phyloP scores from a whole-genome alignment of 2,329 filamentous ascomycete species.

The Phaeosphaeriaceae sp. region DNA sequence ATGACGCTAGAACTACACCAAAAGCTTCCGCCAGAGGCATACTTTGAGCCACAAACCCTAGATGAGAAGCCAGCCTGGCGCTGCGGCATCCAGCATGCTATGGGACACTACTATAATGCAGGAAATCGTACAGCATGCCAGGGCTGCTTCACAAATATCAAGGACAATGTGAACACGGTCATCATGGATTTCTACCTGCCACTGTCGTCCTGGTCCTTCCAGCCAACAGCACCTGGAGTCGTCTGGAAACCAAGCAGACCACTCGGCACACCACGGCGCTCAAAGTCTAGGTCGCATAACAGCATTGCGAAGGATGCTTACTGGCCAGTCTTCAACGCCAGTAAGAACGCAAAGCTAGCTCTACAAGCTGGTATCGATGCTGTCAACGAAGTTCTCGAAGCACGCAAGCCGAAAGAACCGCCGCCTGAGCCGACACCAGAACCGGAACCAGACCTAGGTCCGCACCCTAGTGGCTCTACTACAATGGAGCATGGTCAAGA shows the following conservation, averaged over 20 bases:
- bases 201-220: constrained; percentile 16
- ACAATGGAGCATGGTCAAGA: constrained; percentile 37
- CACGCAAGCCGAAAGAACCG: constrained; percentile 19
- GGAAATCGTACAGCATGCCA: constrained; percentile 31
- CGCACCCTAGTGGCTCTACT: constrained; percentile 32
- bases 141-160: constrained; percentile 29
- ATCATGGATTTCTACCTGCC: constrained; percentile 41
- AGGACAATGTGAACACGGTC: constrained; percentile 5
- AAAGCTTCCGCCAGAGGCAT: constrained; percentile 25
- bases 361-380: constrained; percentile 16
- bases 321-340: constrained; percentile 21
- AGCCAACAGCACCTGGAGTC: constrained; percentile 19
- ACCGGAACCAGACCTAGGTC: constrained; percentile 24
- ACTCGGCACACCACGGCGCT: constrained; percentile 8
- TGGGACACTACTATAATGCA: constrained; percentile 39
- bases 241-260: constrained; percentile 29
- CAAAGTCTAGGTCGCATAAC: constrained; percentile 23
- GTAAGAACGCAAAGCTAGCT: constrained; percentile 18
- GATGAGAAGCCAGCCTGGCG: constrained; percentile 33
- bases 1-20: constrained; percentile 27
- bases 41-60: constrained; percentile 16
- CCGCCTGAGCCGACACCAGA: constrained; percentile 17
- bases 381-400: constrained; percentile 16
- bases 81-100: constrained; percentile 32
- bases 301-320: constrained; percentile 33